Base-by-base conservation (phyloP, 441 rosid genomes). In the Aleurites moluccanus region DNA sequence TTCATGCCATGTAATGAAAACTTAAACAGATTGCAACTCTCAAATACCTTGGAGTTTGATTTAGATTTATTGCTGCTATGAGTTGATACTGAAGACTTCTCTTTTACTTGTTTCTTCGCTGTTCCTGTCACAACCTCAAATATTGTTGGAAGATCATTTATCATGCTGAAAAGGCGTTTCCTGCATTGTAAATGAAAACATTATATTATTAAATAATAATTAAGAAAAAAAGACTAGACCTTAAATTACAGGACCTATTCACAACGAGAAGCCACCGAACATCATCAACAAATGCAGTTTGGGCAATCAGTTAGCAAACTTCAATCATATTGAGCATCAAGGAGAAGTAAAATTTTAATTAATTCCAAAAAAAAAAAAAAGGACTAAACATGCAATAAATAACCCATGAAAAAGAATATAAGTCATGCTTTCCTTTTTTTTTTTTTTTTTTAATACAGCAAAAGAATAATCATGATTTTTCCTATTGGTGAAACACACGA, bases 151-250 rank as follows among this genome's bases (percentile, higher is more conserved):
- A 88, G 84, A 16, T 88, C 92, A 77, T 88, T 87, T 67, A 86
- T 84, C 92, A 88, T 86, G 62, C 80, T 85, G 78, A 87, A 88
- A 69, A 88, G 92, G 61, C 86, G 79, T 69, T 88, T 86, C 87
- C 92, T 88, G 89, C 83, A 83, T 55, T 62, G 60, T 18, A 64
- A 47, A 27, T n/a, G 23, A 50, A 28, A 35, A 64, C 42, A 72
- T 6, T 3, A 64, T 40, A 62, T 28, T 52, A 52, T 20, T 27
- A 65, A 42, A n/a, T 27, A 18, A n/a, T 4, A 5, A 63, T 67
- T 27, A 1, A 10, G 0, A 2, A 7, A 10, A n/a, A 62, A 61
- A 40, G 60, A 25, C 25, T 40, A 47, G 20, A 13, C 23, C 40
- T 61, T 30, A 28, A 61, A 30, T 30, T 3, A 3, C 21, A 61